Base-by-base conservation (phyloP, 495 filamentous ascomycete species). In the Penicillium flavigenum region DNA sequence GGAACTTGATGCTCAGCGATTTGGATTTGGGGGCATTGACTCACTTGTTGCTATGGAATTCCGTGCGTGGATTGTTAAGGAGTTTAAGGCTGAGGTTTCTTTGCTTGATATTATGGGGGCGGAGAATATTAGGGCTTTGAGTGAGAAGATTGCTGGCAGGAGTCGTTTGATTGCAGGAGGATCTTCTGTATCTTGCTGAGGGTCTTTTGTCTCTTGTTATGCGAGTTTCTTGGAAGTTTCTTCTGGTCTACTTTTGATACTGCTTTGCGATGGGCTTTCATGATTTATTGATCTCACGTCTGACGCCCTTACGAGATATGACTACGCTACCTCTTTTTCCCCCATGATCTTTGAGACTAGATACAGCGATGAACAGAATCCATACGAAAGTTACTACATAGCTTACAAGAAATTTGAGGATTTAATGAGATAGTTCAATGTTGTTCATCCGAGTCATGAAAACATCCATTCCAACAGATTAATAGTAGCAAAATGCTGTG, bases 21-120 rank as follows among this genome's bases (percentile, higher is more conserved):
- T 80, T 38, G 63, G 67, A 1, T 64, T 69, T 29, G 53, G 72
- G 6, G 68, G 72, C 3, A 63, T 81, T 27, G 79, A 82, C 49
- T 79, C 75, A 0, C 63, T 81, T 11, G 69, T 81, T 6, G 68
- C 73, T 5, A 75, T 82, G 56, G 79, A 81, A 54, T 63, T 82
- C 44, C 64, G 76, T 9, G 71, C 65, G 5, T 82, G 79, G 78
- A 76, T 69, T 29, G 51, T 69, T 14, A 71, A 71, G 29, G 61
- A 60, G 19, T 51, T 80, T 2, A 68, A 63, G 27, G 63, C 70
- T 10, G 74, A 79, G 0, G 59, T 80, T 8, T 71, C 65, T 26
- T 58, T 77, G 41, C 51, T 77, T 24, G 74, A 79, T 41, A 68
- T 80, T 31, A 69, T 72, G 59, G 70, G 67, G 2, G 65, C 68